phyloP scores from a whole-genome alignment of 768 basidiomycete genomes.

The Neoboletus brunneissimus region DNA sequence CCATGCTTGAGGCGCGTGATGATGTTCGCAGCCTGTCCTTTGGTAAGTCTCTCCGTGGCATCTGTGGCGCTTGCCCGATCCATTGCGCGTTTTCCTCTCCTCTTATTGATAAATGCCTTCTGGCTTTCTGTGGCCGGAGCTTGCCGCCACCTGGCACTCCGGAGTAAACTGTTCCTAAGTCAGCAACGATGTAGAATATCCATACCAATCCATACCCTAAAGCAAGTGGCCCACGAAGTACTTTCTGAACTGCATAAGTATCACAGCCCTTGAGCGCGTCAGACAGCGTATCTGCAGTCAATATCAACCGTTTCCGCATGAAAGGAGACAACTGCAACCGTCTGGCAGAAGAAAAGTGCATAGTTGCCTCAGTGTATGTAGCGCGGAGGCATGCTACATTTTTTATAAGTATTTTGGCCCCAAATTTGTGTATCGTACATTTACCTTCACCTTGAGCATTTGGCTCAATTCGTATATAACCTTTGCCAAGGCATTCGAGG shows the following conservation, averaged over 20 bases:
- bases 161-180: slow-evolving; percentile 45
- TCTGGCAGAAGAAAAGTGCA: slow-evolving; percentile 43
- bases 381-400: slow-evolving; percentile 43
- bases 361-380: slow-evolving; percentile 50
- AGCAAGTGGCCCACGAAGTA: slow-evolving; percentile 48
- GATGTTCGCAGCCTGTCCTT: slow-evolving; percentile 77
- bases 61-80: slow-evolving; percentile 19
- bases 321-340: slow-evolving; percentile 52
- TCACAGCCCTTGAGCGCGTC: slow-evolving; percentile 70
- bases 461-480: slow-evolving; percentile 62
- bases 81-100: slow-evolving; percentile 40
- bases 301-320: slow-evolving; percentile 48
- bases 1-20: slow-evolving; percentile 78
- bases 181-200: slow-evolving; percentile 1
- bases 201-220: slow-evolving; percentile 42
- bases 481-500: slow-evolving; percentile 70
- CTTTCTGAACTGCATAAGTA: slow-evolving; percentile 55
- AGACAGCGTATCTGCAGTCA: slow-evolving; percentile 50
- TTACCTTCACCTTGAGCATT: slow-evolving; percentile 37
- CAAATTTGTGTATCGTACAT: not conserved
- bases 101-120: slow-evolving; percentile 51
- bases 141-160: slow-evolving; percentile 65
- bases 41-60: slow-evolving; percentile 50
- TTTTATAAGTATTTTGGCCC: slow-evolving; percentile 4
- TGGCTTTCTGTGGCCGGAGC: slow-evolving; percentile 61